Evolutionary conservation across 257 asterid species (phyloP).

Genomic region (Thymus quinquecostatus): DNA sequence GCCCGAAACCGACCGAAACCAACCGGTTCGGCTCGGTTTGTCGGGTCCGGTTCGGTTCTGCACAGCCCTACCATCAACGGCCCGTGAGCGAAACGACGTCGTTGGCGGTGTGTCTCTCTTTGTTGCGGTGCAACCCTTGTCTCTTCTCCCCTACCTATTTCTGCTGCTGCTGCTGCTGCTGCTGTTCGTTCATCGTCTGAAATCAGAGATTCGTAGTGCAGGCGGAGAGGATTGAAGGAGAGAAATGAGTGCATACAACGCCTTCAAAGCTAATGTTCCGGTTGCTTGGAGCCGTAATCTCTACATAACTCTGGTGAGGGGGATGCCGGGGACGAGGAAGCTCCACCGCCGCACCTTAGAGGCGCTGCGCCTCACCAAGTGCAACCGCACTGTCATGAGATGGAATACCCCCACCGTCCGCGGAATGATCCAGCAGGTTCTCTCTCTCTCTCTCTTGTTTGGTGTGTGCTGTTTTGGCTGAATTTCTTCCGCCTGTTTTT

Average conservation of each 20-base stretch:
- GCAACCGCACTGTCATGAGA: constrained; percentile 84
- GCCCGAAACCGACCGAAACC: no score
- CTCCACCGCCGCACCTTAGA: constrained; percentile 96
- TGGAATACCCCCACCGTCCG: constrained; percentile 86
- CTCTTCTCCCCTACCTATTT: no score
- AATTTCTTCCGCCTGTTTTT: neutral
- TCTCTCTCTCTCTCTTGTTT: neutral
- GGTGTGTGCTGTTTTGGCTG: neutral
- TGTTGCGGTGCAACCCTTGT: no score
- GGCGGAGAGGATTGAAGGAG: neutral
- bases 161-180: no score
- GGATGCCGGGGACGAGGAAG: constrained; percentile 90
- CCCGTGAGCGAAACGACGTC: no score
- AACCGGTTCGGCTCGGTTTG: no score
- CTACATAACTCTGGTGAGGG: constrained; percentile 91
- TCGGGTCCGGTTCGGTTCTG: no score
- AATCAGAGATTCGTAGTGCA: neutral
- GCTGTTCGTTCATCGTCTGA: no score
- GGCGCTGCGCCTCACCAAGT: constrained; percentile 84
- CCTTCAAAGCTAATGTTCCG: constrained; percentile 78
- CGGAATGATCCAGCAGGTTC: constrained; percentile 97
- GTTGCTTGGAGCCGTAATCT: constrained; percentile 90
- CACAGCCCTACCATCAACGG: no score
- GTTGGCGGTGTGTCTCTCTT: no score
- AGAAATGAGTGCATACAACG: constrained; percentile 84